phyloP scores from a whole-genome alignment of 2,329 filamentous ascomycete genomes.

The Microcera coccophila region DNA sequence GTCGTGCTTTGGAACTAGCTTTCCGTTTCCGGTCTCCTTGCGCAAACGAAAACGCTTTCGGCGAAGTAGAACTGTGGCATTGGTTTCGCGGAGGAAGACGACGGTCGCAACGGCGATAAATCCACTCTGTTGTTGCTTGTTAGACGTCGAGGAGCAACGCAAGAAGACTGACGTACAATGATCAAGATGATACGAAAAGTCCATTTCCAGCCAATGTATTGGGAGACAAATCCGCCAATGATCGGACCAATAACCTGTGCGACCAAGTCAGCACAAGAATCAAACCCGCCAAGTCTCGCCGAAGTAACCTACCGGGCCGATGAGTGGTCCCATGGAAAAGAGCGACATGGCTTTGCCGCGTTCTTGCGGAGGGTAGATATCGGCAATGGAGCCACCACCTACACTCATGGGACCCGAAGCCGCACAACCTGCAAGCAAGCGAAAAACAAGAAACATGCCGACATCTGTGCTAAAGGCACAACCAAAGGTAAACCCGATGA shows the following conservation, averaged over 20 bases:
- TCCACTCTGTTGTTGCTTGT: constrained; percentile 1
- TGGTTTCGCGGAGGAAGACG: constrained; percentile 21
- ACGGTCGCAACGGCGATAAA: neutral
- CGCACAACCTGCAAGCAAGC: constrained; percentile 15
- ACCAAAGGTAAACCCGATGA: constrained; percentile 9
- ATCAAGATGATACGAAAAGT: constrained; percentile 48
- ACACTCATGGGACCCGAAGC: constrained; percentile 17
- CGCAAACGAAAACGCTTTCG: neutral
- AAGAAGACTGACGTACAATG: constrained; percentile 5
- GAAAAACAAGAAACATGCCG: constrained; percentile 16
- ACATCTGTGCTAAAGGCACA: constrained; percentile 13
- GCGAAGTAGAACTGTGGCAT: neutral
- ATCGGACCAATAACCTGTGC: constrained; percentile 13
- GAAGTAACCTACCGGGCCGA: constrained; percentile 42
- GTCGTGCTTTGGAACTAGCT: neutral
- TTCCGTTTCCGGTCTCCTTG: constrained; percentile 5
- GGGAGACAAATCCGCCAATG: constrained; percentile 42
- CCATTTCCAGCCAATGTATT: constrained; percentile 47
- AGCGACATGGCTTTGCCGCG: constrained; percentile 60
- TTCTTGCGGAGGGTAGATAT: constrained; percentile 10
- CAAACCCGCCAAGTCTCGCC: no score
- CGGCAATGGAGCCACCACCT: constrained; percentile 17
- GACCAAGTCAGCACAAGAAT: neutral
- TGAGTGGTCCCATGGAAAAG: constrained; percentile 58
- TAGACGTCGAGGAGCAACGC: constrained; percentile 13